Conservation (phyloP, 1,139 yeast genomes). For the Suhomyces maxii region DNA sequence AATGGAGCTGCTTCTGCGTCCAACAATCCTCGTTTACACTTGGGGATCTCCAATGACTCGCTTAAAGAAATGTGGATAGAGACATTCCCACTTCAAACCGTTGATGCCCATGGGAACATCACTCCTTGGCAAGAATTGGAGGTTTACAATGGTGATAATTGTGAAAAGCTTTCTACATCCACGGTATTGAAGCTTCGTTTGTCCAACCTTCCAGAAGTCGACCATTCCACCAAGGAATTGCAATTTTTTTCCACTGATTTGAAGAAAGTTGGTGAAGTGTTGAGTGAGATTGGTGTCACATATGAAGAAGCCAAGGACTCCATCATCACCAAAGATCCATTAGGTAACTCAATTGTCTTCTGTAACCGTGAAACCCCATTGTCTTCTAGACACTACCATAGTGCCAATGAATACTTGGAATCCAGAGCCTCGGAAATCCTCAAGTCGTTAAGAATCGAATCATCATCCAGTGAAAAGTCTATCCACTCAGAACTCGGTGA, state of each 20-base stretch:
- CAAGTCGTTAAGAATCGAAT: conserved; percentile 15
- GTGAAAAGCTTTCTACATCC: conserved; percentile 29
- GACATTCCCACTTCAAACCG: conserved; percentile 59
- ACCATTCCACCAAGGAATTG: conserved; percentile 34
- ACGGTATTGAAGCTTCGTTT: conserved; percentile 59
- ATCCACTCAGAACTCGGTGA: conserved; percentile 3
- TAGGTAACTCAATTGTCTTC: conserved; percentile 54
- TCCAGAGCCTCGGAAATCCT: conserved; percentile 18
- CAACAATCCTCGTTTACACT: conserved; percentile 29
- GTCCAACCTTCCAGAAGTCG: conserved; percentile 36
- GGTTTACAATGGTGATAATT: conserved; percentile 52
- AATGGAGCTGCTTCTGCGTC: conserved; percentile 37
- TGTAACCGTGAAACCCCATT: conserved; percentile 35
- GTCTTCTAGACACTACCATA: conserved; percentile 25
- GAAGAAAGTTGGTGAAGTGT: conserved; percentile 33
- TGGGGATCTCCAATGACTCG: conserved; percentile 66
- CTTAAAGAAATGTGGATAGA: conserved; percentile 71
- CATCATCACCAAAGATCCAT: conserved; percentile 50
- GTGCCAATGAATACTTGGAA: conserved; percentile 32
- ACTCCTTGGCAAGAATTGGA: conserved; percentile 60
- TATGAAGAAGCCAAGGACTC: conserved; percentile 19
- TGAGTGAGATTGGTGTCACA: conserved; percentile 26
- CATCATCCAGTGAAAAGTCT: conserved; percentile 3
- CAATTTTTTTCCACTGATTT: conserved; percentile 56
- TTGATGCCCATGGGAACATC: conserved; percentile 46